phyloP scores from a whole-genome alignment of 768 basidiomycete genomes.

The Boletellus ananiceps region DNA sequence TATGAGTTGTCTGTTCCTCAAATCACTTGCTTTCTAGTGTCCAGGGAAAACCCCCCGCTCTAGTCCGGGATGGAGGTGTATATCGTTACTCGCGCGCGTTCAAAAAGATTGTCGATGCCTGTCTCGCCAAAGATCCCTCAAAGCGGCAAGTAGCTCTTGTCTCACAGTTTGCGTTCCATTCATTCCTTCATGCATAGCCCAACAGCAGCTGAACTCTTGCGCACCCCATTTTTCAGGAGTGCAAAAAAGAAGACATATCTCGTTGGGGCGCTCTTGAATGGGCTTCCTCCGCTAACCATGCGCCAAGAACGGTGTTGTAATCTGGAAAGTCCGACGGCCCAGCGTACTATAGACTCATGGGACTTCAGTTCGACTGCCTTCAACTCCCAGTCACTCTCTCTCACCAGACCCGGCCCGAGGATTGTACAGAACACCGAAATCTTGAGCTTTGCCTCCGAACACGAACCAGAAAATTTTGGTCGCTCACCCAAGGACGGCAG shows the following conservation, averaged over 20 bases:
- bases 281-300: conserved; percentile 65
- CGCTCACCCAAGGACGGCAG: conserved; percentile 2
- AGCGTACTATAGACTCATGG: conserved; percentile 71
- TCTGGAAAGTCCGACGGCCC: conserved; percentile 33
- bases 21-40: conserved; percentile 41
- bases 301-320: conserved; percentile 65
- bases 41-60: conserved; percentile 69
- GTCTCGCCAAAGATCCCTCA: conserved; percentile 80
- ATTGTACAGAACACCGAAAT: conserved; percentile 1
- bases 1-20: neutral
- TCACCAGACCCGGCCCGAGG: conserved; percentile 4
- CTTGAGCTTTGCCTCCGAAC: conserved; percentile 4
- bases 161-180: neutral
- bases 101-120: conserved; percentile 78
- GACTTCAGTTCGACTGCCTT: conserved; percentile 57
- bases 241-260: conserved; percentile 80
- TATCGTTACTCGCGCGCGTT: conserved; percentile 77
- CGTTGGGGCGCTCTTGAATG: conserved; percentile 68
- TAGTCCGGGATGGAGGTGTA: conserved; percentile 67
- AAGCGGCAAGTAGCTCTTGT: conserved; percentile 45
- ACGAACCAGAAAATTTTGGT: conserved; percentile 1
- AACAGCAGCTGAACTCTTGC: conserved; percentile 70
- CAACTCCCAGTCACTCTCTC: conserved; percentile 30
- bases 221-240: conserved; percentile 71
- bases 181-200: conserved; percentile 46